phyloP scores from a whole-genome alignment of 257 asterid genomes.

The Solanum piurae region DNA sequence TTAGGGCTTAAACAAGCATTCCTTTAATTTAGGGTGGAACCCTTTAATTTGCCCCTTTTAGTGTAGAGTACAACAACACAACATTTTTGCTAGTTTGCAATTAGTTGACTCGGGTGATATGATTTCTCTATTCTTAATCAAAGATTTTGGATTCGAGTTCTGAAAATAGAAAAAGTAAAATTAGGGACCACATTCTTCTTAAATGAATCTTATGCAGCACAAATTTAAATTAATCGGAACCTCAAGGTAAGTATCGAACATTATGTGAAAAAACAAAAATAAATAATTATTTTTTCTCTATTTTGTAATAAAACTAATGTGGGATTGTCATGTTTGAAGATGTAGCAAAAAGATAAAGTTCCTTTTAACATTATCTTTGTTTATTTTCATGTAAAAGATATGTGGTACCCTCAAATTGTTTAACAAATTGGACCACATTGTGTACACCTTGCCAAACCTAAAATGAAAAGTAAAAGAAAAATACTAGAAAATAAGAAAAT shows the following conservation, averaged over 20 bases:
- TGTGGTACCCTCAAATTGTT: background rate
- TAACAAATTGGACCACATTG: background rate
- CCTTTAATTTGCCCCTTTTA: background rate
- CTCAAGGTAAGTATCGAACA: fast-evolving
- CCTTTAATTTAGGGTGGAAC: background rate
- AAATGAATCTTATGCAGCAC: fast-evolving
- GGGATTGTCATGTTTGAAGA: background rate
- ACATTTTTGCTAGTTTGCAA: background rate
- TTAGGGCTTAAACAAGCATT: background rate
- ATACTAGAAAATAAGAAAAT: background rate
- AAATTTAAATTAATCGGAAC: fast-evolving
- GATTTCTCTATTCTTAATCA: fast-evolving
- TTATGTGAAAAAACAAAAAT: fast-evolving
- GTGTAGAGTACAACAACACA: background rate
- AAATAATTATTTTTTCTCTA: background rate
- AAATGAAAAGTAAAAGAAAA: background rate
- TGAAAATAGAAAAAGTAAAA: background rate
- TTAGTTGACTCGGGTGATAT: background rate
- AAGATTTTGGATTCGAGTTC: fast-evolving
- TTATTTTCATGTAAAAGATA: background rate
- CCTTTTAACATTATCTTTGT: background rate
- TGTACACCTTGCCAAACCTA: background rate
- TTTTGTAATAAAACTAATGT: background rate
- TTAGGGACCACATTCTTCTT: background rate
- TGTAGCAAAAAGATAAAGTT: background rate